These are phyloP conservation scores for Lactarius hengduanensis DNA, from an alignment of 768 basidiomycete genomes.

Conservation along the genomic window DNA sequence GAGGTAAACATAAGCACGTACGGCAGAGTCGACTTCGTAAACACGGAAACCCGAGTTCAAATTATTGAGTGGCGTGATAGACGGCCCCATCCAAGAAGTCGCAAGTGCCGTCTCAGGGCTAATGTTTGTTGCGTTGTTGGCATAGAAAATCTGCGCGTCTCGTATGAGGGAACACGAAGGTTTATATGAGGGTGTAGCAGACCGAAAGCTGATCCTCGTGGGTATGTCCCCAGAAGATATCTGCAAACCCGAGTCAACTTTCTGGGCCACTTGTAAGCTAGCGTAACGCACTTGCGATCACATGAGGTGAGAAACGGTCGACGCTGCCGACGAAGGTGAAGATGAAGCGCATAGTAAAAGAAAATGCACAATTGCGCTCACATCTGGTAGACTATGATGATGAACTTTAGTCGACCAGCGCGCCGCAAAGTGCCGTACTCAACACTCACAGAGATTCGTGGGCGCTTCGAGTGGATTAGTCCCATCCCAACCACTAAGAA, in stretches of 20 bases:
- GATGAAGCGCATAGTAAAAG: conserved; percentile 2
- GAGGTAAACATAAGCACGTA: conserved; percentile 36
- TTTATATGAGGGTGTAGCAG: conserved; percentile 18
- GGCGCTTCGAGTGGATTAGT: conserved; percentile 61
- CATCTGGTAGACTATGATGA: conserved; percentile 48
- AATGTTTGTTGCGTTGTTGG: conserved; percentile 65
- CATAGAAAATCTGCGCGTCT: conserved; percentile 57
- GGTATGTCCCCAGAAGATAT: conserved; percentile 77
- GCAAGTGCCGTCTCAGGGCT: conserved; percentile 55
- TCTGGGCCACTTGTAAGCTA: conserved; percentile 9
- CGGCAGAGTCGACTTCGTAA: conserved; percentile 69
- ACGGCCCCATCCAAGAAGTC: conserved; percentile 63
- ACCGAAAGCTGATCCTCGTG: conserved; percentile 74
- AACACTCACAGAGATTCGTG: conserved; percentile 61
- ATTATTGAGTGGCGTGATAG: conserved; percentile 66
- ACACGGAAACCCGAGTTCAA: conserved; percentile 75
- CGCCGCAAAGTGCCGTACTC: not conserved
- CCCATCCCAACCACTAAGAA: conserved; percentile 69
- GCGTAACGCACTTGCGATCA: conserved; percentile 60
- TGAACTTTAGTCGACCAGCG: not conserved
- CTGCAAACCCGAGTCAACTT: conserved; percentile 35
- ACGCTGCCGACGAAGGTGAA: conserved; percentile 42
- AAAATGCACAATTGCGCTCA: conserved; percentile 28
- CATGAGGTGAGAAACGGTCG: conserved; percentile 76
- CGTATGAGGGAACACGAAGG: not conserved